phyloP scores from a whole-genome alignment of 2,329 filamentous ascomycete species.

The Colletotrichum trifolii region DNA sequence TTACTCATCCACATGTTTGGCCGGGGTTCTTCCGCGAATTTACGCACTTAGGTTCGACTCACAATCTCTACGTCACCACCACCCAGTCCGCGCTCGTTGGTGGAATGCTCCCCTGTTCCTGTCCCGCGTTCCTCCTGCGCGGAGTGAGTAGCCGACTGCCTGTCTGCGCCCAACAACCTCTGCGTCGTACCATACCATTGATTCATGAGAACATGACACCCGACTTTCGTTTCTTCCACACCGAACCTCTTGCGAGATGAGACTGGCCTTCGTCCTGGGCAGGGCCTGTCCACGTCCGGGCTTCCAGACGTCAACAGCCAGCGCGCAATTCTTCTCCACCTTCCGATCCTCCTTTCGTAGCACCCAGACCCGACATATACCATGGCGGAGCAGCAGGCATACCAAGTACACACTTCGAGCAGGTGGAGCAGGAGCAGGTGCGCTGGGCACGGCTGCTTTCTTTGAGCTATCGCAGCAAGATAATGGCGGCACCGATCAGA shows the following conservation, averaged over 20 bases:
- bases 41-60: background rate
- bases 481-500: slow-evolving; percentile 64
- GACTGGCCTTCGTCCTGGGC: slow-evolving; percentile 54
- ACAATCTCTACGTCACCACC: slow-evolving; percentile 44
- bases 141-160: background rate
- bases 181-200: background rate
- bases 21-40: slow-evolving; percentile 42
- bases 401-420: slow-evolving; percentile 50
- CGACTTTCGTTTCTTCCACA: slow-evolving; percentile 14
- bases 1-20: slow-evolving; percentile 14
- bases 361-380: slow-evolving; percentile 39
- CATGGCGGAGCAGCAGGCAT: slow-evolving; percentile 40
- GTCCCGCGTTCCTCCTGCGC: slow-evolving; percentile 27
- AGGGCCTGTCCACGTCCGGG: slow-evolving; percentile 56
- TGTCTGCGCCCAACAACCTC: slow-evolving; percentile 5
- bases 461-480: slow-evolving; percentile 67
- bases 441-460: slow-evolving; percentile 67
- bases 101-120: background rate
- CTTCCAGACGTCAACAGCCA: slow-evolving; percentile 43
- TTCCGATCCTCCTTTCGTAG: slow-evolving; percentile 20
- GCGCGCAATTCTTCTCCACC: slow-evolving; percentile 34
- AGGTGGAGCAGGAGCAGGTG: slow-evolving; percentile 51
- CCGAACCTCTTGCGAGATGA: slow-evolving; percentile 54
- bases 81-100: background rate
- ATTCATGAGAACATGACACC: slow-evolving; percentile 38